Evolutionary conservation across 192 early-diverging fungal species (phyloP).

Genomic region (Irineochytrium annulatum): DNA sequence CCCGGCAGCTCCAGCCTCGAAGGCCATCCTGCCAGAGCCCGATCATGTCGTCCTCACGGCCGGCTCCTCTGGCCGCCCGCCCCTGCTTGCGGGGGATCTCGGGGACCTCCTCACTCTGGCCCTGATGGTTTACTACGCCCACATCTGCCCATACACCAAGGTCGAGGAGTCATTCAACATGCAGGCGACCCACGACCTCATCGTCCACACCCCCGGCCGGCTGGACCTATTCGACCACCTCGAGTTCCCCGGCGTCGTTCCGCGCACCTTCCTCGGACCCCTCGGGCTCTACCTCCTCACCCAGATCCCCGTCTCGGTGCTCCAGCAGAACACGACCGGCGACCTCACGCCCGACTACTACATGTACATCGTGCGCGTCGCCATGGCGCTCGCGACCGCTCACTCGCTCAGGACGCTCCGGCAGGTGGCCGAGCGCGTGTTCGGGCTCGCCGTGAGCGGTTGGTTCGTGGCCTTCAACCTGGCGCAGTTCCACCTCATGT

Average conservation of each 20-base stretch:
- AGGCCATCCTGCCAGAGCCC: too few species aligned
- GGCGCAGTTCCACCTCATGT: slow-evolving; percentile 84
- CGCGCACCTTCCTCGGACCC: slow-evolving; percentile 87
- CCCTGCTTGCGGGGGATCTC: not conserved
- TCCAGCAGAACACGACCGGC: slow-evolving; percentile 1
- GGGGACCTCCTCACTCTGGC: slow-evolving; percentile 1
- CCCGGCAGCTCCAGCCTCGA: too few species aligned
- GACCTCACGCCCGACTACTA: slow-evolving; percentile 2
- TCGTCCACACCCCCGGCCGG: slow-evolving; percentile 39
- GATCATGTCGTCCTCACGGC: too few species aligned
- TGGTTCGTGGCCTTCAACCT: slow-evolving; percentile 50
- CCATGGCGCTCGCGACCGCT: slow-evolving; percentile 9
- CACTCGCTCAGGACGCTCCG: slow-evolving; percentile 51
- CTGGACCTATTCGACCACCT: slow-evolving; percentile 72
- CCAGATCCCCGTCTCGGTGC: slow-evolving; percentile 4
- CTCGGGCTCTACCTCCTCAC: slow-evolving; percentile 45
- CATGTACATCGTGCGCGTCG: slow-evolving; percentile 7
- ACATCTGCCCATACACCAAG: slow-evolving; percentile 73
- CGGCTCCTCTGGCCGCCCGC: too few species aligned
- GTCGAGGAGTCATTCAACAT: slow-evolving; percentile 97
- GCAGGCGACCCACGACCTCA: slow-evolving; percentile 88
- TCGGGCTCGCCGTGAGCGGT: slow-evolving; percentile 51
- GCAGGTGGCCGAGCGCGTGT: slow-evolving; percentile 43
- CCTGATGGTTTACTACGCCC: slow-evolving; percentile 3
- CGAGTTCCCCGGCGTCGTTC: slow-evolving; percentile 92